phyloP scores from a whole-genome alignment of 345 rosid species.

The Citrus australasica region DNA sequence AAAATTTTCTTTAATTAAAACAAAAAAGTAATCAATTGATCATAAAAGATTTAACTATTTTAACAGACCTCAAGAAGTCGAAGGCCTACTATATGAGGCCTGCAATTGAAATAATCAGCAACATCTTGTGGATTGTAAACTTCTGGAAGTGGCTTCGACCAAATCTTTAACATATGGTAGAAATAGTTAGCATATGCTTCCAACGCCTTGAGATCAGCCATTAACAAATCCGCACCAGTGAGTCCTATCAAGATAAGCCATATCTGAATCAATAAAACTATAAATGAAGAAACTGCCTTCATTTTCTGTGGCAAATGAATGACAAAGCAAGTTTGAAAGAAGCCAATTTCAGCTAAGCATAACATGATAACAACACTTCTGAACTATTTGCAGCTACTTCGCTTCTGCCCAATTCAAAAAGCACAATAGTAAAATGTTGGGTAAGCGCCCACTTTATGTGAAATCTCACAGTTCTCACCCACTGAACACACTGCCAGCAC shows the following conservation, averaged over 20 bases:
- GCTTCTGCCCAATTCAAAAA: background rate
- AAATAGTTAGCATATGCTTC: conserved; percentile 67
- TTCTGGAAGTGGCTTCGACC: conserved; percentile 96
- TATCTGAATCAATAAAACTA: conserved; percentile 7
- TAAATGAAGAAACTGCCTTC: background rate
- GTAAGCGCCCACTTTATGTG: background rate
- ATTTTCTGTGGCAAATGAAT: background rate
- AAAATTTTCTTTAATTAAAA: background rate
- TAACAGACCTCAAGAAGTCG: conserved; percentile 80
- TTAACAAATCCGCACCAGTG: conserved; percentile 72
- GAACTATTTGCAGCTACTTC: background rate
- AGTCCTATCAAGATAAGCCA: conserved; percentile 47
- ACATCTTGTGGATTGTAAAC: conserved; percentile 70
- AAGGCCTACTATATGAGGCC: conserved; percentile 84
- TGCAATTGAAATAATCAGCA: conserved; percentile 72
- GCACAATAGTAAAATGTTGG: background rate
- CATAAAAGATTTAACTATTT: background rate
- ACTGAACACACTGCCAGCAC: no score
- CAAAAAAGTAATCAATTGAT: background rate
- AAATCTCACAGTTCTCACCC: no score
- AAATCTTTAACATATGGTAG: conserved; percentile 56
- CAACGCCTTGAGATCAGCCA: conserved; percentile 94
- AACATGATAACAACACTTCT: background rate
- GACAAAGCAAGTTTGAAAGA: background rate
- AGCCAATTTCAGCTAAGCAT: background rate